Evolutionary conservation across 495 filamentous ascomycete genomes (phyloP).

Genomic region (Penicillium canariense): DNA sequence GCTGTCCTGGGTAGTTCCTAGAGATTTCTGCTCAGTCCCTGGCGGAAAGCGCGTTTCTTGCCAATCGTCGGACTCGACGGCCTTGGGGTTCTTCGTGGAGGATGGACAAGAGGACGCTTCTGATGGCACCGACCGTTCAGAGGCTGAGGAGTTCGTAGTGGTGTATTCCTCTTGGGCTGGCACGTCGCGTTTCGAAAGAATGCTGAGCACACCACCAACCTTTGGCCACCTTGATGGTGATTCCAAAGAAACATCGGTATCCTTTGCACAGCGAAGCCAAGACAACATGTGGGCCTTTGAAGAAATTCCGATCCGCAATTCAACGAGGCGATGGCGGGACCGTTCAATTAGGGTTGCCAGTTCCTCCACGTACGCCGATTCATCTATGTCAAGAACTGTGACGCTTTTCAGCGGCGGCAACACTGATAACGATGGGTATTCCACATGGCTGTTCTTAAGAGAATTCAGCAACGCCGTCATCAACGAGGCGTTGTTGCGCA

Average conservation of each 20-base stretch:
- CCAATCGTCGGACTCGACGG: background rate
- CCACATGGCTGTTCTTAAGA: constrained; percentile 54
- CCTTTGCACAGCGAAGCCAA: constrained; percentile 48
- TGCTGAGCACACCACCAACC: constrained; percentile 72
- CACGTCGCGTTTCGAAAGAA: constrained; percentile 52
- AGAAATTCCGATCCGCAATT: constrained; percentile 79
- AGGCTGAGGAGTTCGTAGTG: background rate
- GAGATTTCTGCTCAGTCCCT: background rate
- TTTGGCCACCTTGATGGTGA: constrained; percentile 35
- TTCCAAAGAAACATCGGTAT: constrained; percentile 41
- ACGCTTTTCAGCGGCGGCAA: constrained; percentile 78
- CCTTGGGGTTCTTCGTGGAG: background rate
- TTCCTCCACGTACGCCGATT: constrained; percentile 84
- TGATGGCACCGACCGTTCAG: constrained; percentile 1
- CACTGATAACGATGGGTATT: constrained; percentile 84
- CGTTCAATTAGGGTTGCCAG: constrained; percentile 77
- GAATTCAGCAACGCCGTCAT: constrained; percentile 17
- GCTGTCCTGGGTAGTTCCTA: background rate
- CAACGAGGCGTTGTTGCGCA: constrained; percentile 23
- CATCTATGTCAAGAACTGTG: constrained; percentile 85
- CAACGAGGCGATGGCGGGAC: constrained; percentile 64
- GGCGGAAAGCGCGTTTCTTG: background rate
- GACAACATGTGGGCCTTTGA: constrained; percentile 51
- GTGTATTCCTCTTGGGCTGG: background rate
- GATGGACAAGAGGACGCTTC: background rate